phyloP scores from a whole-genome alignment of 306 rosid species.

The Abrus pulchellus region DNA sequence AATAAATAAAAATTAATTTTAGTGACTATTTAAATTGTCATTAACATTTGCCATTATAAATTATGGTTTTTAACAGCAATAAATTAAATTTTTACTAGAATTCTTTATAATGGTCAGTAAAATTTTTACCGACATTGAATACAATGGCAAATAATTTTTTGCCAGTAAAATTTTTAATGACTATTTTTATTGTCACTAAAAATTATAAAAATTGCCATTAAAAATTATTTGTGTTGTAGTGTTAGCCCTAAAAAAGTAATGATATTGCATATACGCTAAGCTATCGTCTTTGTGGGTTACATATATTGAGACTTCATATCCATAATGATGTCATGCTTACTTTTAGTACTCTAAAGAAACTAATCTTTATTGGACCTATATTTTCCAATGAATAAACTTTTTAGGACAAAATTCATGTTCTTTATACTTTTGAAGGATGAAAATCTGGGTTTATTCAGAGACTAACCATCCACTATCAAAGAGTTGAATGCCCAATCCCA shows the following conservation, averaged over 20 bases:
- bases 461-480: slow-evolving; percentile 5
- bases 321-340: neutral
- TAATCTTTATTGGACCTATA: neutral
- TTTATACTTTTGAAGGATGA: neutral
- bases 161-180: no score
- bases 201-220: no score
- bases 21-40: no score
- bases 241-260: neutral
- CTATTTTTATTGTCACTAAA: no score
- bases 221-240: no score
- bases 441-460: neutral
- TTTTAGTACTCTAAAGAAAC: neutral
- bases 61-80: no score
- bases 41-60: no score
- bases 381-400: neutral
- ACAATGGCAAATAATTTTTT: no score
- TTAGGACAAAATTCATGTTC: neutral
- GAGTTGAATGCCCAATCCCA: slow-evolving; percentile 17
- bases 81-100: no score
- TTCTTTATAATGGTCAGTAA: no score
- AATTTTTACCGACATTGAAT: no score
- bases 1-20: no score
- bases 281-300: neutral
- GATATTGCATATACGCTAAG: neutral
- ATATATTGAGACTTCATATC: neutral